Evolutionary conservation across 345 rosid genomes (phyloP).

Genomic region (Pistacia atlantica): DNA sequence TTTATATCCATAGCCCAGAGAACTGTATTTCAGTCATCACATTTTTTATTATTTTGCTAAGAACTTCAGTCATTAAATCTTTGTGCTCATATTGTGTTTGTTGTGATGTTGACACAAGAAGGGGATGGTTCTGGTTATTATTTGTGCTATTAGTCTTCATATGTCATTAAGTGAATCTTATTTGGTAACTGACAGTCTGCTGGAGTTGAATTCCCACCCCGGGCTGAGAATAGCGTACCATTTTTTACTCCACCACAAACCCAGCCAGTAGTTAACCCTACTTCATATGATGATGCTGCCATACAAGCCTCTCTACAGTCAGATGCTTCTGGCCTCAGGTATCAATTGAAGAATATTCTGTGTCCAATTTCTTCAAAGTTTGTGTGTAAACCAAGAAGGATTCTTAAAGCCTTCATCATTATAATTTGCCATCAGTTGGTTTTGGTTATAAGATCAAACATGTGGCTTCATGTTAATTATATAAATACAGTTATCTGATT

Average conservation of each 20-base stretch:
- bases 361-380: constrained; percentile 3
- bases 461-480: background rate
- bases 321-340: constrained; percentile 92
- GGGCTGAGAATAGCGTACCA: constrained; percentile 77
- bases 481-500: background rate
- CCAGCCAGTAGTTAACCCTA: constrained; percentile 61
- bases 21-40: background rate
- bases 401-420: background rate
- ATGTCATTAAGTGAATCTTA: constrained; percentile 8
- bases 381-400: background rate
- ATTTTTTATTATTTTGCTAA: too few species aligned
- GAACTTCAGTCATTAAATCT: background rate
- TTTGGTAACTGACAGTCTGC: constrained; percentile 50
- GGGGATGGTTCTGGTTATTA: background rate
- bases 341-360: constrained; percentile 13
- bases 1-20: background rate
- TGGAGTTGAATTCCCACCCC: constrained; percentile 92
- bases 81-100: background rate
- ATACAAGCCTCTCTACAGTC: constrained; percentile 86
- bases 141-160: background rate
- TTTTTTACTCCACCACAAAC: constrained; percentile 97
- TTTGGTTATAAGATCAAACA: background rate
- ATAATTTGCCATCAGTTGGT: background rate
- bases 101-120: background rate
- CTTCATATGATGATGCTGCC: constrained; percentile 84